Evolutionary conservation across 176 grass and related monocot species (phyloP).

Genomic region (Tillandsia fasciculata): DNA sequence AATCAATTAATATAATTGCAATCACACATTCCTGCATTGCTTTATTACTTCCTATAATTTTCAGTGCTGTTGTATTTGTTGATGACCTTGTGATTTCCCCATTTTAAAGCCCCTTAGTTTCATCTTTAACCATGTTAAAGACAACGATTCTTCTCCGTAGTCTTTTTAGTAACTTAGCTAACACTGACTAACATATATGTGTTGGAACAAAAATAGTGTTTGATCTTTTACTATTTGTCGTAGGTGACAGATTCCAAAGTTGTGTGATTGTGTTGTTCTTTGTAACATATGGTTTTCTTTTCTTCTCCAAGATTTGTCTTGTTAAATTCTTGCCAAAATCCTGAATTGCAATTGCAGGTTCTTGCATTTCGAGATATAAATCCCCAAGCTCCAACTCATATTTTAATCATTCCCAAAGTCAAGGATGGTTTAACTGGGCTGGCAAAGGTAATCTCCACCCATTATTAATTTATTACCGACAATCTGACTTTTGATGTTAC

Average conservation of each 20-base stretch:
- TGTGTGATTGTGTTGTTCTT: not conserved
- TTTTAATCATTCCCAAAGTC: slow-evolving; percentile 78
- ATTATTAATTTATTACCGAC: not conserved
- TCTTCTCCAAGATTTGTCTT: not conserved
- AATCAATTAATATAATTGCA: not conserved
- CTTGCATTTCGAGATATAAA: slow-evolving; percentile 88
- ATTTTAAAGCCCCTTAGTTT: too few relatives aligned
- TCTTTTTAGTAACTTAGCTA: too few relatives aligned
- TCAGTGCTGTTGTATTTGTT: not conserved
- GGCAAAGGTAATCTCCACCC: slow-evolving; percentile 47
- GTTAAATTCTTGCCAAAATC: not conserved
- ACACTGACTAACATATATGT: too few relatives aligned
- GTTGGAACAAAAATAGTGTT: not conserved
- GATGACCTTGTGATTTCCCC: too few relatives aligned
- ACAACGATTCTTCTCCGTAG: too few relatives aligned
- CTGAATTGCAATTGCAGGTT: slow-evolving; percentile 35
- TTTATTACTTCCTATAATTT: not conserved
- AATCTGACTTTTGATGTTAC: not conserved
- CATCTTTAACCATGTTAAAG: too few relatives aligned
- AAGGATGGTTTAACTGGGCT: slow-evolving; percentile 84
- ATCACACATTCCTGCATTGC: too few relatives aligned
- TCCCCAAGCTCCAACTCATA: slow-evolving; percentile 74
- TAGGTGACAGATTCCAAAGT: not conserved
- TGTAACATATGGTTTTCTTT: not conserved
- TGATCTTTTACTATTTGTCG: not conserved